Conservation (phyloP, 345 rosid genomes). For the Camelina neglecta region DNA sequence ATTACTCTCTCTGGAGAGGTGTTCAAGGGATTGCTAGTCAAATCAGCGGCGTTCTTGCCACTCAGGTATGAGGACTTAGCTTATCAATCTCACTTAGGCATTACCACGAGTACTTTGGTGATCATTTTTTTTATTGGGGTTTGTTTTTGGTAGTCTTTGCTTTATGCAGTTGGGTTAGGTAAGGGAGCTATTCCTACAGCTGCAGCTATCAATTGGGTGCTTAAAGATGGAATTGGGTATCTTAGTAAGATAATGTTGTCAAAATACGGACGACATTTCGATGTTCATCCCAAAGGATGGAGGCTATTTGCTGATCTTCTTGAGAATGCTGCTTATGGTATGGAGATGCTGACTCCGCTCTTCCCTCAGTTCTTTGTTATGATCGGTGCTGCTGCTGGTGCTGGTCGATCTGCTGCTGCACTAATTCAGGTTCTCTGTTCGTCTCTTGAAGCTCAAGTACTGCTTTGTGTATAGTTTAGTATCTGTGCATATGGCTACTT, state of each 20-base stretch:
- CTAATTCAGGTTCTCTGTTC: slow-evolving; percentile 71
- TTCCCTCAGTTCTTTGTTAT: slow-evolving; percentile 80
- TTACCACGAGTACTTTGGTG: slow-evolving; percentile 27
- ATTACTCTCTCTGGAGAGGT: slow-evolving; percentile 94
- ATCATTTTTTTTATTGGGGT: slow-evolving; percentile 9
- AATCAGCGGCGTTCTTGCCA: slow-evolving; percentile 90
- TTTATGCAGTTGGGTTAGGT: slow-evolving; percentile 95
- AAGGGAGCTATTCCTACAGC: slow-evolving; percentile 97
- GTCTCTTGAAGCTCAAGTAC: slow-evolving; percentile 4
- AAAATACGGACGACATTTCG: slow-evolving; percentile 92
- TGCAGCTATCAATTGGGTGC: slow-evolving; percentile 97
- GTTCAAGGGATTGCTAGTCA: slow-evolving; percentile 96
- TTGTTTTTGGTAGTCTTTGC: slow-evolving; percentile 68
- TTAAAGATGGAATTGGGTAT: slow-evolving; percentile 96
- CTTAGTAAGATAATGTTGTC: slow-evolving; percentile 89
- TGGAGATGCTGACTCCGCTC: slow-evolving; percentile 93
- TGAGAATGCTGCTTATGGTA: slow-evolving; percentile 91
- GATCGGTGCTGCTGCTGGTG: slow-evolving; percentile 94
- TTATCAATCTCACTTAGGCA: slow-evolving; percentile 29
- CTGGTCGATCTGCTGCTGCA: slow-evolving; percentile 90
- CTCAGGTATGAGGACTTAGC: slow-evolving; percentile 60
- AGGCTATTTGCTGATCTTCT: slow-evolving; percentile 93
- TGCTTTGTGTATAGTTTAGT: background rate
- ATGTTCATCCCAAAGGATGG: slow-evolving; percentile 97
- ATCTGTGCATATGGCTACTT: background rate